A percentile compares a stretch with the other conserved stretches of the same genome.
These are phyloP conservation scores for Endoconidiophora laricicola DNA, from an alignment of 2,329 filamentous ascomycete genomes.

Conservation along the genomic window DNA sequence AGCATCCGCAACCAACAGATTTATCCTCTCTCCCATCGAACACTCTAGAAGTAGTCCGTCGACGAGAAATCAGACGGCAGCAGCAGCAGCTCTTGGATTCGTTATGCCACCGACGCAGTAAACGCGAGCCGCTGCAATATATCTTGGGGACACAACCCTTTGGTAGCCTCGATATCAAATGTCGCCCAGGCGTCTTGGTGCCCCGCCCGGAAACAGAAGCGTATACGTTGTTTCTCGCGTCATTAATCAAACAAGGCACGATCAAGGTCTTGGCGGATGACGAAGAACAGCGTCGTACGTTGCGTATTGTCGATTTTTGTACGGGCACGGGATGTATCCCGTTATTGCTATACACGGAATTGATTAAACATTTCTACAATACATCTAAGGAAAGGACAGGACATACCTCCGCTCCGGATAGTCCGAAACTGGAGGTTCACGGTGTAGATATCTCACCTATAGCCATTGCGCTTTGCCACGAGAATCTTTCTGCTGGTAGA, in stretches of 20 bases:
- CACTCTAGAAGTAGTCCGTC: no score
- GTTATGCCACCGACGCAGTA: background rate
- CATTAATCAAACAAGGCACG: background rate
- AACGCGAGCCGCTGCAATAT: constrained; percentile 72
- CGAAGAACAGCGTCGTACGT: constrained; percentile 12
- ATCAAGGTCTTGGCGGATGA: background rate
- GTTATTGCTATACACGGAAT: constrained; percentile 51
- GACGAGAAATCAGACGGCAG: background rate
- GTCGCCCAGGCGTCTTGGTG: constrained; percentile 64
- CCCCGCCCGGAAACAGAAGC: constrained; percentile 65
- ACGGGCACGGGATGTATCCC: constrained; percentile 85
- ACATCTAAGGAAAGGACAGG: no score
- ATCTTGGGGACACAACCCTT: constrained; percentile 80
- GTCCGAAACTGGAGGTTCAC: constrained; percentile 30
- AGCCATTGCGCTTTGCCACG: constrained; percentile 47
- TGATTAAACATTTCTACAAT: constrained; percentile 22
- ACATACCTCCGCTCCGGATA: constrained; percentile 14
- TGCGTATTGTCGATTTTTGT: constrained; percentile 70
- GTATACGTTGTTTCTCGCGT: constrained; percentile 40
- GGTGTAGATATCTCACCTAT: constrained; percentile 57
- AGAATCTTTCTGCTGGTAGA: constrained; percentile 36
- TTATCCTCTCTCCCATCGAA: no score
- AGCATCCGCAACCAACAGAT: no score
- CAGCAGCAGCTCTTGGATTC: background rate
- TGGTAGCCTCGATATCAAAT: constrained; percentile 63